Evolutionary conservation across 176 grass and related monocot genomes (phyloP).

Genomic region (Aegilops sharonensis): DNA sequence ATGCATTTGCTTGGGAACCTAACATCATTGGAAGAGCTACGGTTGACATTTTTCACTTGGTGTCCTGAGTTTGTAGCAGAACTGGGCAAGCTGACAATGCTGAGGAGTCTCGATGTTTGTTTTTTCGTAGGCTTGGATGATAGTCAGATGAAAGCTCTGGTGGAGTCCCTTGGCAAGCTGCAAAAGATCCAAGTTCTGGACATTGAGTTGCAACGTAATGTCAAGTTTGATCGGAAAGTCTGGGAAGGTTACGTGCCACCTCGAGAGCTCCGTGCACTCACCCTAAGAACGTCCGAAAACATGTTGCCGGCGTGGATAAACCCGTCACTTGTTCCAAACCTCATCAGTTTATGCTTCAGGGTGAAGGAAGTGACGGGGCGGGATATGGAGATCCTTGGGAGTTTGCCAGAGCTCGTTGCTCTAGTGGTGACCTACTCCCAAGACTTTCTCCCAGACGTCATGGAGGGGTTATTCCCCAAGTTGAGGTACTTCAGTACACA

Average conservation of each 20-base stretch:
- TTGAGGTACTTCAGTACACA: neutral
- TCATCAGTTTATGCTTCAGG: fast-evolving
- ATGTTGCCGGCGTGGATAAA: neutral
- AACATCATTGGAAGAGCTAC: neutral
- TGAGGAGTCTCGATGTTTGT: neutral
- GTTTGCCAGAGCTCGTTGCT: neutral
- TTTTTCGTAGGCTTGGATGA: neutral
- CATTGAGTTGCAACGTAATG: fast-evolving
- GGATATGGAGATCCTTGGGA: neutral
- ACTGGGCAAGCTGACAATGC: neutral
- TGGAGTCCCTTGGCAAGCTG: neutral
- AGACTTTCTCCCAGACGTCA: neutral
- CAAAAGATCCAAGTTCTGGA: neutral
- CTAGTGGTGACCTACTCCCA: fast-evolving
- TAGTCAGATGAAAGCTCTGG: neutral
- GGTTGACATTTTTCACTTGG: fast-evolving
- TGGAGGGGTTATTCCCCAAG: neutral
- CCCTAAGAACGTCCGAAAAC: neutral
- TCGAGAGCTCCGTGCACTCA: neutral
- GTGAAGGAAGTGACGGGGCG: fast-evolving
- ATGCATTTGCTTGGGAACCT: neutral
- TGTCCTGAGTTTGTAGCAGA: neutral
- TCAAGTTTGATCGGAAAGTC: too few species aligned
- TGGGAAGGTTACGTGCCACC: neutral
- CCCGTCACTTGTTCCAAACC: neutral